phyloP scores from a whole-genome alignment of 768 basidiomycete genomes.

The Leccinum boreale region DNA sequence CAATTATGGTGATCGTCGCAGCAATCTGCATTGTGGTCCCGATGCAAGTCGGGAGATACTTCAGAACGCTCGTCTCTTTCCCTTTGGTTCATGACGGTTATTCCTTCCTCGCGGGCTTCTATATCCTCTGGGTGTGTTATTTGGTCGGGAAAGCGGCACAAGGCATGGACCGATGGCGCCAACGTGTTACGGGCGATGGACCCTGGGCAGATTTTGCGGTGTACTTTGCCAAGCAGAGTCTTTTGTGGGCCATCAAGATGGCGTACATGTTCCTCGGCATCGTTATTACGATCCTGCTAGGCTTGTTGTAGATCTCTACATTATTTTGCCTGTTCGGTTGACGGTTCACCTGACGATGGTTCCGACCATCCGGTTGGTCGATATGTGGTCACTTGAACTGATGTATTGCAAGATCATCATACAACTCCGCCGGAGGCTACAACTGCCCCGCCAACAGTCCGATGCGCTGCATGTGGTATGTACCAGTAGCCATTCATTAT shows the following conservation, averaged over 20 bases:
- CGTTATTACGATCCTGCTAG: conserved; percentile 69
- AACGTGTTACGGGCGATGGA: conserved; percentile 54
- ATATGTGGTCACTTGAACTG: conserved; percentile 79
- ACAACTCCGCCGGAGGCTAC: conserved; percentile 48
- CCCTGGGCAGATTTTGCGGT: conserved; percentile 61
- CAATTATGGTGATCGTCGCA: conserved; percentile 56
- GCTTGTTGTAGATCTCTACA: conserved; percentile 79
- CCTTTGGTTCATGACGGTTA: conserved; percentile 85
- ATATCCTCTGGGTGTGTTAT: conserved; percentile 74
- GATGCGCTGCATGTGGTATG: conserved; percentile 54
- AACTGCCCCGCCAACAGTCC: conserved; percentile 38
- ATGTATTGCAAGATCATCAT: conserved; percentile 73
- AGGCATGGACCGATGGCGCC: conserved; percentile 66
- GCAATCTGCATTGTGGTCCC: conserved; percentile 64
- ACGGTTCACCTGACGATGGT: conserved; percentile 53
- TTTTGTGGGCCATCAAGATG: conserved; percentile 64
- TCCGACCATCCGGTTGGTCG: conserved; percentile 69
- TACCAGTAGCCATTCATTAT: conserved; percentile 18
- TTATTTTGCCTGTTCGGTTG: conserved; percentile 70
- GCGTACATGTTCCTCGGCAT: conserved; percentile 71
- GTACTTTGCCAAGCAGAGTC: conserved; percentile 63
- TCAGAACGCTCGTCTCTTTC: conserved; percentile 61
- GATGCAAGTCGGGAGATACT: conserved; percentile 69
- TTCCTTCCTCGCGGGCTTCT: conserved; percentile 76
- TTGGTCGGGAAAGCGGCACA: conserved; percentile 61